Evolutionary conservation across 257 asterid genomes (phyloP).

Genomic region (Plectranthus barbatus): DNA sequence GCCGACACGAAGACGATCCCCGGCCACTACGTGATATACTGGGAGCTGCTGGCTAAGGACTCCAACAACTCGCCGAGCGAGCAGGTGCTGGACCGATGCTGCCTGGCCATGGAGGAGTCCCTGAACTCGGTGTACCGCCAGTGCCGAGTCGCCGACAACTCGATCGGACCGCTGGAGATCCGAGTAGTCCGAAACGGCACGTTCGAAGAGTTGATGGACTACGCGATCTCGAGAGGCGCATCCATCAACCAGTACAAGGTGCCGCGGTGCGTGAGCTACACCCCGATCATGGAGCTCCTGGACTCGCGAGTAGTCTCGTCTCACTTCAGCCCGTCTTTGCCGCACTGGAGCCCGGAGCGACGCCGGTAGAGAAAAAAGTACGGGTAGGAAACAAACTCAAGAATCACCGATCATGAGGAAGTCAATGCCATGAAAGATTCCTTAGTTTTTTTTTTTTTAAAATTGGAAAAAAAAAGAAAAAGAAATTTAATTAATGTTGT

Average conservation of each 20-base stretch:
- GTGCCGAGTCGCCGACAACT: slow-evolving; percentile 75
- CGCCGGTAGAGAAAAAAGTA: slow-evolving; percentile 37
- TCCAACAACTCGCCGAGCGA: slow-evolving; percentile 35
- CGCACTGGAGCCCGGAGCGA: slow-evolving; percentile 77
- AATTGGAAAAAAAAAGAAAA: too few species aligned
- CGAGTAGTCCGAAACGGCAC: slow-evolving; percentile 85
- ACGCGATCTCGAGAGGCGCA: too few species aligned
- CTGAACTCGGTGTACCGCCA: slow-evolving; percentile 94
- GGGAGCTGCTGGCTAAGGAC: slow-evolving; percentile 76
- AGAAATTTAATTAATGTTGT: neutral
- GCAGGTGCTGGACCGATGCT: slow-evolving; percentile 44
- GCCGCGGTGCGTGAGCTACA: slow-evolving; percentile 78
- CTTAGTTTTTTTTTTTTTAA: slow-evolving; percentile 5
- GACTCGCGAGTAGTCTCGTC: slow-evolving; percentile 78
- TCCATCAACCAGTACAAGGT: too few species aligned
- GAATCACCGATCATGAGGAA: too few species aligned
- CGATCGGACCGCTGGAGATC: slow-evolving; percentile 88
- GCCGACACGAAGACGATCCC: slow-evolving; percentile 88
- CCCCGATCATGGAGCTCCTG: slow-evolving; percentile 82
- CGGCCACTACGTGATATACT: slow-evolving; percentile 81
- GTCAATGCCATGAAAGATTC: slow-evolving; percentile 30
- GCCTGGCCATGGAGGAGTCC: slow-evolving; percentile 83
- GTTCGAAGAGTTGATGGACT: slow-evolving; percentile 92
- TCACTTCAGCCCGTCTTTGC: slow-evolving; percentile 83
- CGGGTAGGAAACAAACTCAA: too few species aligned